Conservation (phyloP, 345 rosid species). For the Ailanthus altissimus region DNA sequence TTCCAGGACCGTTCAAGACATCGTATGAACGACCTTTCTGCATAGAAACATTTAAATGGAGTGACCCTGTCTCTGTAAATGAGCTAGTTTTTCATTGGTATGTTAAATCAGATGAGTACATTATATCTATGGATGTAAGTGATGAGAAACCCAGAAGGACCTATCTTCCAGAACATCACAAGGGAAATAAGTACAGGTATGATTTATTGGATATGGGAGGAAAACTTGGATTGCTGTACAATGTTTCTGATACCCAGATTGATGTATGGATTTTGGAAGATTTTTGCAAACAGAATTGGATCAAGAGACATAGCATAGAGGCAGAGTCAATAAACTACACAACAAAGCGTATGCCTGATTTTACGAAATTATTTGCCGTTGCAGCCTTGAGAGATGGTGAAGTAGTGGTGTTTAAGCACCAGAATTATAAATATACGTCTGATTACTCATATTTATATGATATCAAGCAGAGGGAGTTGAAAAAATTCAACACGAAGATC, state of each 20-base stretch:
- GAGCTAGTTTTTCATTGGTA: conserved; percentile 18
- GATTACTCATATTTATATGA: conserved; percentile 13
- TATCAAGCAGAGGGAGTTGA: background rate
- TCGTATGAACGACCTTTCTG: no score
- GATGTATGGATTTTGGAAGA: conserved; percentile 25
- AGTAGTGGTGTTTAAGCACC: conserved; percentile 1
- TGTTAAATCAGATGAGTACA: background rate
- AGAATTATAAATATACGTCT: no score
- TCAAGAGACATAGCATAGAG: conserved; percentile 13
- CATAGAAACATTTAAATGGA: background rate
- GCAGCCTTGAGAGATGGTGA: conserved; percentile 11
- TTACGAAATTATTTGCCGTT: background rate
- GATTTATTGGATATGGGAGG: conserved; percentile 9
- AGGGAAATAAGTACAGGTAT: background rate
- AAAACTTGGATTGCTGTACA: conserved; percentile 2
- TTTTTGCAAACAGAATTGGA: conserved; percentile 12
- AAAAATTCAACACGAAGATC: background rate
- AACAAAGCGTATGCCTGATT: background rate
- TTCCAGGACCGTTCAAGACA: conserved; percentile 23
- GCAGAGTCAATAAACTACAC: background rate
- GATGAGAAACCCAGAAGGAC: conserved; percentile 8
- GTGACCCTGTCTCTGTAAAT: conserved; percentile 3
- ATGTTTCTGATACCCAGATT: background rate
- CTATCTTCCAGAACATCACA: background rate
- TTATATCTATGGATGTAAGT: conserved; percentile 22